phyloP scores from a whole-genome alignment of 2,329 filamentous ascomycete species.

The Eurotiales sp. region DNA sequence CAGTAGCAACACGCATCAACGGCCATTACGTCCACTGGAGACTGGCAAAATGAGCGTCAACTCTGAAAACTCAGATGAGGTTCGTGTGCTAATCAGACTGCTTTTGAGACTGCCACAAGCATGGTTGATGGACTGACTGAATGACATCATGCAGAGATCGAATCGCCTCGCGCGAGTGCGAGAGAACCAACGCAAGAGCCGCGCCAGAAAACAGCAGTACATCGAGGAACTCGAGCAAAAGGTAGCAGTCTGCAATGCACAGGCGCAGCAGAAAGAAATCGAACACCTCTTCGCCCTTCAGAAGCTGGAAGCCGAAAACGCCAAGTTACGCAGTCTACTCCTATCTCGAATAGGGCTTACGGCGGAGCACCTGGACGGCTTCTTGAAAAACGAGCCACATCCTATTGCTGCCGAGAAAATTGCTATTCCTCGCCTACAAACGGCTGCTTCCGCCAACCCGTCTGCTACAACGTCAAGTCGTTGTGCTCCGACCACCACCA shows the following conservation, averaged over 20 bases:
- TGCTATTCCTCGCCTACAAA: conserved; percentile 32
- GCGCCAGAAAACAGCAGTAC: conserved; percentile 34
- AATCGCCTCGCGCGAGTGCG: conserved; percentile 38
- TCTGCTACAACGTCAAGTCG: conserved; percentile 5
- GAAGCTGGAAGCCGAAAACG: conserved; percentile 32
- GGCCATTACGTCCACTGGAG: background rate
- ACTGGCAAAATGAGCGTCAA: background rate
- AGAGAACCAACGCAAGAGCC: conserved; percentile 37
- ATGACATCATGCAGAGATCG: conserved; percentile 20
- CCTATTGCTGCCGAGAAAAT: conserved; percentile 25
- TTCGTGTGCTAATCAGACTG: background rate
- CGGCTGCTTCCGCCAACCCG: conserved; percentile 3
- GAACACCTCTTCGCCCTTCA: conserved; percentile 31
- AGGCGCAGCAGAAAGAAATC: conserved; percentile 29
- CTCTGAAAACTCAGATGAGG: conserved; percentile 3
- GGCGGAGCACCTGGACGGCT: conserved; percentile 23
- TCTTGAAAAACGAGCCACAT: conserved; percentile 22
- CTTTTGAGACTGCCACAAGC: background rate
- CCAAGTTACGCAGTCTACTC: conserved; percentile 25
- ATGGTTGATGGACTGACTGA: background rate
- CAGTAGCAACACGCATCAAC: no score
- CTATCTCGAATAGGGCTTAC: conserved; percentile 25
- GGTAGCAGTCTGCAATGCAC: conserved; percentile 24
- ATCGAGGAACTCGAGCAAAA: conserved; percentile 34
- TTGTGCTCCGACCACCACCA: background rate